phyloP scores from a whole-genome alignment of 2,329 filamentous ascomycete species.

The Trichophyton benhamiae region DNA sequence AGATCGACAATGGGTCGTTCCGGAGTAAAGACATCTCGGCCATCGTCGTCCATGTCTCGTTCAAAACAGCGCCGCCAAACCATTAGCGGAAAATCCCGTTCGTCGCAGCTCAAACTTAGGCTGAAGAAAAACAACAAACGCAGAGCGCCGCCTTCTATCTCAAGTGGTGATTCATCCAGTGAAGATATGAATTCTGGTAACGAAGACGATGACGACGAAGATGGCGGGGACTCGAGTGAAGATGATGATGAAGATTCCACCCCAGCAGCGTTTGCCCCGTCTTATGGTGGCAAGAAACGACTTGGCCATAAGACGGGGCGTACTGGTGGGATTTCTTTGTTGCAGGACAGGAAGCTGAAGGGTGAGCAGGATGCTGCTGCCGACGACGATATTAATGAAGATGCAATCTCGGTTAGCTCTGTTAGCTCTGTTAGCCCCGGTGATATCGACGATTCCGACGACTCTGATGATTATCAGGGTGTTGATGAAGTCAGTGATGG shows the following conservation, averaged over 20 bases:
- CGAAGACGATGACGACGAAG: slow-evolving; percentile 19
- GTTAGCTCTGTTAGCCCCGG: slow-evolving; percentile 11
- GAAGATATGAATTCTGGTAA: slow-evolving; percentile 27
- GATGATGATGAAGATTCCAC: slow-evolving; percentile 35
- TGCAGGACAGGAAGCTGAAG: slow-evolving; percentile 24
- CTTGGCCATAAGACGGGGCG: slow-evolving; percentile 32
- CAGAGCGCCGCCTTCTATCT: slow-evolving; percentile 17
- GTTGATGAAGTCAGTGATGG: slow-evolving; percentile 71
- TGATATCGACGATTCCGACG: slow-evolving; percentile 8
- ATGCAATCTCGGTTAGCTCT: slow-evolving; percentile 9
- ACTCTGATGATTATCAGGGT: slow-evolving; percentile 46
- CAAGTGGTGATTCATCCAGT: slow-evolving; percentile 25
- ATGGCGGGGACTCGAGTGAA: slow-evolving; percentile 16
- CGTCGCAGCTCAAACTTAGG: slow-evolving; percentile 4
- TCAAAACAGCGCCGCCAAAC: slow-evolving; percentile 9
- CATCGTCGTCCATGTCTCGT: not conserved
- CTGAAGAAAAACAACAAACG: slow-evolving; percentile 9
- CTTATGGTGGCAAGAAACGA: slow-evolving; percentile 27
- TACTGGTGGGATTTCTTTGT: slow-evolving; percentile 19
- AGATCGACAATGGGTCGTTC: not conserved
- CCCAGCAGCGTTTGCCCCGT: slow-evolving; percentile 31
- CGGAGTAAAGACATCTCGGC: not conserved
- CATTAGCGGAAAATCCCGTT: slow-evolving; percentile 7
- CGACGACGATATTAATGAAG: slow-evolving; percentile 3
- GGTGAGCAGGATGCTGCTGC: slow-evolving; percentile 11